Percentiles rank a stretch among this genome's conserved stretches.
phyloP scores from a whole-genome alignment of 345 rosid species.

The Camelina laxa region DNA sequence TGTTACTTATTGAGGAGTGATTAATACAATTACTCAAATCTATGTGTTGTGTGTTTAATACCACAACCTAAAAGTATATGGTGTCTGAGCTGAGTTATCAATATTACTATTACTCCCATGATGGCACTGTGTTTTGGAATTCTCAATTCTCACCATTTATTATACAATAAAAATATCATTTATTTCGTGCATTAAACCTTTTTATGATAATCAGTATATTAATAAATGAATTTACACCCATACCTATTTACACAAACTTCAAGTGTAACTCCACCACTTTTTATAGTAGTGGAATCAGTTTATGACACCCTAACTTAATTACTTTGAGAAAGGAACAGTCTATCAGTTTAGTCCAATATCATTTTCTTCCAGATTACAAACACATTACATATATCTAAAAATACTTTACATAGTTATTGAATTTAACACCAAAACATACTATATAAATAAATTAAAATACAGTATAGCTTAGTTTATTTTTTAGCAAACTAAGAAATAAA shows the following conservation, averaged over 20 bases:
- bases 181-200: not conserved
- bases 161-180: not conserved
- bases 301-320: constrained; percentile 13
- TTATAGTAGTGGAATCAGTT: constrained; percentile 19
- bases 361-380: not conserved
- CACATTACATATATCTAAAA: not conserved
- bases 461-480: not conserved
- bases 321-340: not conserved
- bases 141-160: constrained; percentile 4
- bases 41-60: not conserved
- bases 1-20: constrained; percentile 4
- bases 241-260: constrained; percentile 33
- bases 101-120: constrained; percentile 2
- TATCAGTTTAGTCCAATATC: not conserved
- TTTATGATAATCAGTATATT: constrained; percentile 10
- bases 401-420: not conserved
- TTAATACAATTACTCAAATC: not conserved
- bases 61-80: not conserved
- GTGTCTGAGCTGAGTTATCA: not conserved
- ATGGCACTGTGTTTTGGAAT: constrained; percentile 13
- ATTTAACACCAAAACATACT: not conserved
- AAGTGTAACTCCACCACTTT: constrained; percentile 35
- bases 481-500: not conserved
- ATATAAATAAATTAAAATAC: not conserved
- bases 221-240: constrained; percentile 23